Evolutionary conservation across 352 stramenopile genomes (phyloP), one percentile per base, ranked within the genome.

Genomic region (Thalassiosira hispida): DNA sequence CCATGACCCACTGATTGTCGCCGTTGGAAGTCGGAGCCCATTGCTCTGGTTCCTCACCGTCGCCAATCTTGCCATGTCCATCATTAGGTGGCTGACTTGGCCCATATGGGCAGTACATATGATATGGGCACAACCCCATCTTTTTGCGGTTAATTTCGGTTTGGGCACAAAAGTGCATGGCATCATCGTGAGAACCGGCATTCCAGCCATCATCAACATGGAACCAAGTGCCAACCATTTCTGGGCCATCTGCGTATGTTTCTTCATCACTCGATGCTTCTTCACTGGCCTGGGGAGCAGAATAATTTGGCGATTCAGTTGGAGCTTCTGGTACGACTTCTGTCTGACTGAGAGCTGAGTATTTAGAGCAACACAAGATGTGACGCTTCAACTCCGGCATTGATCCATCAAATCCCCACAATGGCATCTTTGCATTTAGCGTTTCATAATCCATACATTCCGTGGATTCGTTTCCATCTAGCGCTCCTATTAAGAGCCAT

Each of bases 1-100:
- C 68, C 27, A 84, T 53, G 23, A 84, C 40, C 77, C 77, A 84
- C 46, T 76, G 51, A 68, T 84, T 80, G 2, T 73, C 52, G 33
- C 64, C 56, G 4, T 72, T 59, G 5, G 44, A 74, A 16, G 55
- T 70, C 31, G 77, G 77, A 18, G 77, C 77, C 77, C 77, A 84
- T 69, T 84, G 77, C 42, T 84, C 77, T n/a, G 44, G 22, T 11
- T 84, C 76, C 20, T 35, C 20, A 8, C 38, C 46, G 27, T 61
- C 60, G n/a, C 9, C 38, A 20, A 38, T 55, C 20, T 46, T 27
- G 14, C 25, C 14, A 33, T 64, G 38, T 6, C 70, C 55, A 27
- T 33, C 33, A 12, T 76, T 52, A 1, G 47, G 33, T 52, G 67
- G 60, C 40, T 59, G 47, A 16, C 29, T 57, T 23, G 76, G 76